Percentiles rank a stretch among this genome's conserved stretches.
Conservation (phyloP, 495 filamentous ascomycete species). For the Penicillium mononematosum region DNA sequence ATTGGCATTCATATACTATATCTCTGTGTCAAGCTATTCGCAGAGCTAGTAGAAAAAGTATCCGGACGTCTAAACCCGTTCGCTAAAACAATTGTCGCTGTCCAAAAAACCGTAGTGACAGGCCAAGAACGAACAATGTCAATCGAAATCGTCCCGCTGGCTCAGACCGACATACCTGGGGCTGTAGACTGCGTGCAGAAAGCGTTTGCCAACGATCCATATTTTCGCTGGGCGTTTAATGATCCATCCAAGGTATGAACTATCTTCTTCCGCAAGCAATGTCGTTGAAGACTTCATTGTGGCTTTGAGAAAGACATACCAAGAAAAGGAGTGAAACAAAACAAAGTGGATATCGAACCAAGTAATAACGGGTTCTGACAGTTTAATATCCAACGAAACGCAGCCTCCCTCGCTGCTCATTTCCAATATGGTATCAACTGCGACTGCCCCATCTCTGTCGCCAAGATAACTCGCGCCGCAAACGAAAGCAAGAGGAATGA, state of each 20-base stretch:
- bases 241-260: conserved; percentile 51
- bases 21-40: conserved; percentile 38
- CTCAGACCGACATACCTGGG: conserved; percentile 58
- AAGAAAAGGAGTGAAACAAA: neutral
- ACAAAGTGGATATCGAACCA: neutral
- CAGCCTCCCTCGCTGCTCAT: conserved; percentile 60
- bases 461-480: conserved; percentile 40
- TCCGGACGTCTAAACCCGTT: conserved; percentile 21
- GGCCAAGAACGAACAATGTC: conserved; percentile 42
- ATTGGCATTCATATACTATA: conserved; percentile 42
- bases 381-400: conserved; percentile 58
- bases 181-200: conserved; percentile 57
- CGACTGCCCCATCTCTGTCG: conserved; percentile 62
- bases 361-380: conserved; percentile 22
- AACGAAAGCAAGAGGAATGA: conserved; percentile 18
- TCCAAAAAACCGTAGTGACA: conserved; percentile 25
- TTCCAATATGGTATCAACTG: conserved; percentile 60
- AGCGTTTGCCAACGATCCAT: conserved; percentile 65
- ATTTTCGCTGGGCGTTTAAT: conserved; percentile 60
- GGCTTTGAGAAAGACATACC: neutral
- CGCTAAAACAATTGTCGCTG: conserved; percentile 17
- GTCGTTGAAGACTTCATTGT: neutral
- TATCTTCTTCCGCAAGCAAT: neutral
- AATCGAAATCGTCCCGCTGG: conserved; percentile 55
- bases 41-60: conserved; percentile 38